Base-by-base conservation (phyloP, 1,139 yeast species). In the Debaryomyces psychrophilus region DNA sequence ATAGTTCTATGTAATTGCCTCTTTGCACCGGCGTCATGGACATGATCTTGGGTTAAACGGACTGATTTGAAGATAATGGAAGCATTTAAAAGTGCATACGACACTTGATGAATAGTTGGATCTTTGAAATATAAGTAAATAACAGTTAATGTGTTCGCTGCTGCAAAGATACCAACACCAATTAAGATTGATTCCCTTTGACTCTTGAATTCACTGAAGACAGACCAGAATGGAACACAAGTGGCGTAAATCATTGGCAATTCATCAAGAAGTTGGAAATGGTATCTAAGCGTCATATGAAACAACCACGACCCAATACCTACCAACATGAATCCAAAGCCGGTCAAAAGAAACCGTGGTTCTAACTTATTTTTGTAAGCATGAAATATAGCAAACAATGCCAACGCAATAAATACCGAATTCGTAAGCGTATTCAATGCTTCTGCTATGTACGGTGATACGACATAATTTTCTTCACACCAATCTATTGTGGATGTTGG, bases 221-320 rank as follows among this genome's bases (percentile, higher is more conserved):
- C 83, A 47, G 90, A 84, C 90, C 97, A 95, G 53, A 89, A 85
- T 0, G 98, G 98, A 25, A 93, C 85, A 56, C 97, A 90, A 1
- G 98, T 93, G 31, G 97, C 97, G 67, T 93, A 93, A 51, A 93
- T 89, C 99, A 93, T 93, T 36, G 99, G 99, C 60, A 93, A 76
- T 67, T 93, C 99, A 68, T 93, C 99, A 64, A 93, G 75, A 50
- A 93, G 68, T 69, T 93, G 99, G 69, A 80, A 93, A 63, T 87
- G 90, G 65, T 90, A 92, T 52, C 81, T 76, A 56, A 93, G 74
- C 5, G 98, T 92, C 97, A 93, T 93, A 66, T 93, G 99, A 71
- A 93, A 93, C 56, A 90, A 71, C 95, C 97, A 93, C 29, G 90
- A 82, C 1, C 99, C 99, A 34, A 90, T 65, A 1, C 99, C 99